phyloP scores from a whole-genome alignment of 1,284 basidiomycete genomes.

The Polyporus tsugae region DNA sequence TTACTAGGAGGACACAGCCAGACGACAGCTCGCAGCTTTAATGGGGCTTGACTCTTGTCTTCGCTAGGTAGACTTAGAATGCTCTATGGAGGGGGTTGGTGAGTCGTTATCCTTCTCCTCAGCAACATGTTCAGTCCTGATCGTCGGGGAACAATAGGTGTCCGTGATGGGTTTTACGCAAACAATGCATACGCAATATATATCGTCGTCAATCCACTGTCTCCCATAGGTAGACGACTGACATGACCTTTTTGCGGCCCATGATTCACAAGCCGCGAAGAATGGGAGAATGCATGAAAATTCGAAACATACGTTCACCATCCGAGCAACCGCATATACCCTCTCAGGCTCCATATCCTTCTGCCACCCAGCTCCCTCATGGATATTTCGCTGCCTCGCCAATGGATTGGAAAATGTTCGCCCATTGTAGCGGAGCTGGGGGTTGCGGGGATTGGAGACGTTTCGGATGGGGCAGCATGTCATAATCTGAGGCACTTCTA shows the following conservation, averaged over 20 bases:
- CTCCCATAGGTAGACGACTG: too few species aligned
- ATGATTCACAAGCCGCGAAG: not conserved
- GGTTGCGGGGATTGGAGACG: not conserved
- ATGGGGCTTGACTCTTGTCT: not conserved
- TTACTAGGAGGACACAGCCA: too few species aligned
- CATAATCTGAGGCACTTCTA: not conserved
- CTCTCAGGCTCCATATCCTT: not conserved
- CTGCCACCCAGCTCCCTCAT: not conserved
- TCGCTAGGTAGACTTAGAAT: not conserved
- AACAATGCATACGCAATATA: not conserved
- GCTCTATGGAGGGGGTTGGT: not conserved
- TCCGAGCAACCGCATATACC: not conserved
- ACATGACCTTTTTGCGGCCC: not conserved
- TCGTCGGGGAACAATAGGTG: not conserved
- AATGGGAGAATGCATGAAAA: not conserved
- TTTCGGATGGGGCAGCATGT: not conserved
- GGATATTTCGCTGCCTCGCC: not conserved
- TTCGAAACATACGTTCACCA: not conserved
- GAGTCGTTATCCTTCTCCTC: not conserved
- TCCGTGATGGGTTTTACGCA: not conserved
- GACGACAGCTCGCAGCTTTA: too few species aligned
- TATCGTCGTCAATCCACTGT: too few species aligned
- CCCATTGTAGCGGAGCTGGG: not conserved
- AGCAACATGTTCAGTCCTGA: not conserved
- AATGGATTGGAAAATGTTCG: not conserved